A percentile compares a stretch with the other conserved stretches of the same genome.
phyloP scores from a whole-genome alignment of 1,139 yeast genomes.

The Hansenula lynferdii region DNA sequence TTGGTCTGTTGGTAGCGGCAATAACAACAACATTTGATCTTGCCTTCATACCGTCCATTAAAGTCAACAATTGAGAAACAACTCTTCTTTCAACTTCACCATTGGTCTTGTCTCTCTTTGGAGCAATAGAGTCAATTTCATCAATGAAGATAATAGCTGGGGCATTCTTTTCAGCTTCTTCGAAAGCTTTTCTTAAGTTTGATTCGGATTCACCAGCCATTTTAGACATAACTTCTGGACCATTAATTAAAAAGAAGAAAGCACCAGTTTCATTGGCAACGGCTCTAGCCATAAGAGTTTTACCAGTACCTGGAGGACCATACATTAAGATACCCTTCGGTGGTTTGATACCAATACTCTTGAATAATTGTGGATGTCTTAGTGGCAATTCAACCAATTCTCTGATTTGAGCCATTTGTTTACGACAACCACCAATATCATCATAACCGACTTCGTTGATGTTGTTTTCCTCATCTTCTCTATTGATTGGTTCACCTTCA shows the following conservation, averaged over 20 bases:
- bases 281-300: slow-evolving; percentile 98
- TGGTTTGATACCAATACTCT: slow-evolving; percentile 95
- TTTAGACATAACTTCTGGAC: slow-evolving; percentile 99
- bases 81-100: slow-evolving; percentile 99
- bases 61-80: slow-evolving; percentile 91
- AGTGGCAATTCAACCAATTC: slow-evolving; percentile 95
- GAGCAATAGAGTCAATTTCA: slow-evolving; percentile 98
- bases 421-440: slow-evolving; percentile 98
- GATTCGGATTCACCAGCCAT: slow-evolving; percentile 99
- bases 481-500: slow-evolving; percentile 98
- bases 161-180: slow-evolving; percentile 98
- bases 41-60: slow-evolving; percentile 99
- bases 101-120: slow-evolving; percentile 99
- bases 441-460: slow-evolving; percentile 97
- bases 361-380: slow-evolving; percentile 95
- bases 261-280: slow-evolving; percentile 99
- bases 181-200: slow-evolving; percentile 95
- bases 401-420: slow-evolving; percentile 98
- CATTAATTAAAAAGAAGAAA: slow-evolving; percentile 93
- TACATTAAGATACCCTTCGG: slow-evolving; percentile 97
- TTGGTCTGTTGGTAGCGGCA: slow-evolving; percentile 95
- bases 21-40: slow-evolving; percentile 95
- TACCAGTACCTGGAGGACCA: slow-evolving; percentile 99
- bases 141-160: slow-evolving; percentile 97
- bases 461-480: slow-evolving; percentile 98